Base-by-base conservation (phyloP, 2,329 filamentous ascomycete genomes). In the Cercospora sesami region DNA sequence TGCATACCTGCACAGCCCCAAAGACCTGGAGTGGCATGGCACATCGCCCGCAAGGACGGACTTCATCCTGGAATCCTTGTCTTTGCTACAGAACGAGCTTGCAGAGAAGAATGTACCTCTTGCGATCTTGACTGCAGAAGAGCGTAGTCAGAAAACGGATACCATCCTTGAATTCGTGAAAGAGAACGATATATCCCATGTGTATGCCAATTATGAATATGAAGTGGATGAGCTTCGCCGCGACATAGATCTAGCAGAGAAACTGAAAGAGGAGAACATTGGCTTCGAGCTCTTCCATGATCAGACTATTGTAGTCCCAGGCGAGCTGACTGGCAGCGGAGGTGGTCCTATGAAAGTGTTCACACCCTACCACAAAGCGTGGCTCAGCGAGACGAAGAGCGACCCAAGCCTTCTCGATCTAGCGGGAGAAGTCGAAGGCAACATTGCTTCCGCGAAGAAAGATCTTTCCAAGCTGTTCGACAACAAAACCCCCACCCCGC, bases 151-250 rank as follows among this genome's bases (percentile, higher is more conserved):
- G 21, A 83, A 83, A 63, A 79, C 81, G 0, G 75, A 79, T 3
- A 79, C 76, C 0, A 77, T 83, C 5, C 68, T 81, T 21, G 72
- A 82, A 0, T 84, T 84, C 68, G 73, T 83, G 33, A 79, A 81
- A 55, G 77, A 82, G 9, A 78, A 83, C 51, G 75, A 80, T 23
- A 73, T 84, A 12, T 82, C 80, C 1, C 82, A 85, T 60, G 76
- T 85, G 1, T 85, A 80, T 69, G 82, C 80, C 16, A 84, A 85
- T 63, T 87, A 93, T 68, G 93, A 97, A 77, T 97, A 96, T 74
- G 94, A 97, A 78, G 92, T 96, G 0, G 94, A 97, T 76, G 94
- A 97, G 79, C 80, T 97, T 65, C 84, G 93, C 39, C 76, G 83
- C 1, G 84, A 85, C 69, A 79, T 83, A 57, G 79, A 80, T 64